Evolutionary conservation across 148 eudicot genomes (phyloP).

Genomic region (Limonium bicolor): DNA sequence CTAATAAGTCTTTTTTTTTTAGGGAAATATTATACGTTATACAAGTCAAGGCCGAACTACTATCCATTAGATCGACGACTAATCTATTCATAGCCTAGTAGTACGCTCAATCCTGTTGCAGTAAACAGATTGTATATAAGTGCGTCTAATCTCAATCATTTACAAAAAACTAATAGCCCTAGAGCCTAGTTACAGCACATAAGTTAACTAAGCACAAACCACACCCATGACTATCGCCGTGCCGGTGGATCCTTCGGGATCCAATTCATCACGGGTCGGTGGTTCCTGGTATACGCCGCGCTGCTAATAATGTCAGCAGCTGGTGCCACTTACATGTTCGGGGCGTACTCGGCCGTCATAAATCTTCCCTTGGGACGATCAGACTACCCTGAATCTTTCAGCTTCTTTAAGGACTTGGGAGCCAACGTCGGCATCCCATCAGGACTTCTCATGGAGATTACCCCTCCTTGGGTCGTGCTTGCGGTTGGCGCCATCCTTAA

Average conservation of each 20-base stretch:
- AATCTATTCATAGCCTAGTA: no score
- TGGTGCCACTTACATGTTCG: conserved; percentile 7
- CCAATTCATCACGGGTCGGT: not conserved
- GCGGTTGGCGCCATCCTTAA: not conserved
- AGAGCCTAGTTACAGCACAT: no score
- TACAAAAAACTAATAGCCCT: no score
- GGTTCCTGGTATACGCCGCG: conserved; percentile 8
- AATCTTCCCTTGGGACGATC: not conserved
- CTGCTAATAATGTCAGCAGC: conserved; percentile 2
- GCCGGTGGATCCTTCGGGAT: not conserved
- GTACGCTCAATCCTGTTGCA: no score
- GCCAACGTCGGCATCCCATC: conserved; percentile 3
- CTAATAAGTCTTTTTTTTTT: no score
- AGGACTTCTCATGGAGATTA: conserved; percentile 7
- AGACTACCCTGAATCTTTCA: conserved; percentile 1
- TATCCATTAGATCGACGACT: no score
- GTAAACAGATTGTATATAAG: no score
- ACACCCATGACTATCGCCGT: no score
- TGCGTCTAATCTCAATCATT: no score
- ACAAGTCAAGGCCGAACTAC: no score
- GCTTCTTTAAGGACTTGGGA: conserved; percentile 8
- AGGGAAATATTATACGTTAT: no score
- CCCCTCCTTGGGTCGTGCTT: conserved; percentile 7
- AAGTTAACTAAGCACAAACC: no score
- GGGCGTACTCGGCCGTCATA: conserved; percentile 1